Base-by-base conservation (phyloP, 2,329 filamentous ascomycete species). In the Fusarium xyrophilum region DNA sequence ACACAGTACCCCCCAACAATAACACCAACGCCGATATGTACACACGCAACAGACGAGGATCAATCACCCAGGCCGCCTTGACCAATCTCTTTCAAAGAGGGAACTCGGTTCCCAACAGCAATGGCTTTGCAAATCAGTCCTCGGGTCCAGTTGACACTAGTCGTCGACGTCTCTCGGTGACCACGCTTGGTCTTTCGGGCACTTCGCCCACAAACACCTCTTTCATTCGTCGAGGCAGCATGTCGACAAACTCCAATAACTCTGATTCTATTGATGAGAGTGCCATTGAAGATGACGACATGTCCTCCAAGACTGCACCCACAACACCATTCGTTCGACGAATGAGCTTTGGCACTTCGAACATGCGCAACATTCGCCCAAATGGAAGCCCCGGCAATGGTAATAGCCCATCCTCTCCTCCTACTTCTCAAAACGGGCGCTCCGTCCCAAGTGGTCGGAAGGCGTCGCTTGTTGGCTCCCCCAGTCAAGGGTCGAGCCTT, bases 311-410 rank as follows among this genome's bases (percentile, higher is more conserved):
- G 74, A 87, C 86, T 71, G 84, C 86, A 19, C 89, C 92, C 35
- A 86, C 83, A 55, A 92, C 91, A 15, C 92, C 93, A 35, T 95
- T 94, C 76, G 87, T 87, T 63, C 90, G 94, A 72, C 91, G 94
- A 62, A 89, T 97, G 83, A 97, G 94, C 80, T 96, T 97, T 75
- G 94, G 95, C 65, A 91, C 91, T 65, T 88, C 93, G 78, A 90
- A 89, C 79, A 87, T 92, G 73, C 90, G 89, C 72, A 82, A 82
- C 67, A 81, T 77, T 65, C 79, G 82, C 56, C 80, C 81, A 36
- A 84, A 84, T 74, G 83, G 82, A 74, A 90, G 88, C 76, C 84
- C 88, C 76, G 88, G 86, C 75, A 87, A 87, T 81, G 88, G 87
- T 88, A 88, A 85, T 84, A 82, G 70, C 79, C 84, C 79, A 73